Evolutionary conservation across 306 rosid genomes (phyloP).

Genomic region (Luffa aegyptiaca): DNA sequence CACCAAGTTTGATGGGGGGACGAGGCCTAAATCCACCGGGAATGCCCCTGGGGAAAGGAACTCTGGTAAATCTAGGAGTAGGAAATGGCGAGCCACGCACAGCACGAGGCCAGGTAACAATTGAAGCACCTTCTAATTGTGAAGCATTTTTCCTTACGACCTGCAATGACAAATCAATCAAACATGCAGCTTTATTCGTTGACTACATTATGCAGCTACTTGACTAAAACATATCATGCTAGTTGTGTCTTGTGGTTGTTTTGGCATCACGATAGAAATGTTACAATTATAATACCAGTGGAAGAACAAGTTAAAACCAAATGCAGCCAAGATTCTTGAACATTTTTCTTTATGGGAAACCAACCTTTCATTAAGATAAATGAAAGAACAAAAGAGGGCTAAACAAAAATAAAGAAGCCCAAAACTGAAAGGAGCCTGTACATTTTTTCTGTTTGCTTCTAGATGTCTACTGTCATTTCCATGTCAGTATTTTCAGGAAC

Average conservation of each 20-base stretch:
- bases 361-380: not conserved
- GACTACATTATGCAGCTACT: not conserved
- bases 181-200: not conserved
- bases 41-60: constrained; percentile 61
- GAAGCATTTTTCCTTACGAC: constrained; percentile 65
- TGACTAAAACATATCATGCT: not conserved
- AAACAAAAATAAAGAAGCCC: not conserved
- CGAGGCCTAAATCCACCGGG: constrained; percentile 64
- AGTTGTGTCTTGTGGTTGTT: not conserved
- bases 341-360: not conserved
- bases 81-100: constrained; percentile 44
- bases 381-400: not conserved
- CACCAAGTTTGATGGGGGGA: constrained; percentile 50
- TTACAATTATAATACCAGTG: not conserved
- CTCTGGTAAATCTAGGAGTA: constrained; percentile 56
- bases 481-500: not conserved
- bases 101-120: constrained; percentile 51
- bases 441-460: not conserved
- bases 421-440: not conserved
- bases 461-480: not conserved
- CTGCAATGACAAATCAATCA: constrained; percentile 23
- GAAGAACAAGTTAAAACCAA: not conserved
- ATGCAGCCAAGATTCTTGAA: not conserved
- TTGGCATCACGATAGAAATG: not conserved
- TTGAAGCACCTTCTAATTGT: constrained; percentile 44